Base-by-base conservation (phyloP, 2,329 filamentous ascomycete genomes). In the Helicocarpus griseus region DNA sequence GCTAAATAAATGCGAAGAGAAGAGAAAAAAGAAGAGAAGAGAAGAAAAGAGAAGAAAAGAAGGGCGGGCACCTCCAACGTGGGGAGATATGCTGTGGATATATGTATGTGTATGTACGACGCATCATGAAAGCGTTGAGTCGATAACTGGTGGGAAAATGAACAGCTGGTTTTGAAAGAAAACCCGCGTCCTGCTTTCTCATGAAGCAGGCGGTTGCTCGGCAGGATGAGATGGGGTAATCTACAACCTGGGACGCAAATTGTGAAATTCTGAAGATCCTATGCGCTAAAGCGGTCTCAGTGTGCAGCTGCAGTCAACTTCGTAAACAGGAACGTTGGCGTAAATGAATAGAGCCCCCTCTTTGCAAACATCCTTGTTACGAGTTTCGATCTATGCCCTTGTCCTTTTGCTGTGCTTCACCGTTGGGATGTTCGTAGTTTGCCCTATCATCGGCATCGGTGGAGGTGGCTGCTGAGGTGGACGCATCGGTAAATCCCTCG, bases 401-500 rank as follows among this genome's bases (percentile, higher is more conserved):
- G 5, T 45, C 41, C 26, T 29, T 45, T 8, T 21, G n/a, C 21
- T 31, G 26, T 17, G 24, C 13, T 7, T 45, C 26, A 24, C 13
- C 13, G 13, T n/a, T 21, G 41, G 26, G n/a, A 21, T 9, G 4
- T n/a, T 21, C n/a, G 41, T 21, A 26, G 13, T 21, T 45, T 11
- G 26, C 26, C n/a, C 41, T 31, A 9, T 41, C 36, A 11, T 52
- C 43, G 26, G 39, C 50, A 40, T 57, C 56, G 49, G 53, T 51
- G 11, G 59, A 60, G 17, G 57, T 58, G 40, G 57, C 56, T 21
- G 56, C 54, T 26, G 59, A 57, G 4, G 56, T 57, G 22, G 55
- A 57, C 11, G 58, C 54, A 52, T 58, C 58, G 40, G 59, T 59
- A 50, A 49, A 57, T 31, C 53, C 57, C 48, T 56, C 54, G 54